Percentiles rank a stretch among this genome's conserved stretches.
Conservation (phyloP, 257 asterid species). For the Leptodermis oblonga region DNA sequence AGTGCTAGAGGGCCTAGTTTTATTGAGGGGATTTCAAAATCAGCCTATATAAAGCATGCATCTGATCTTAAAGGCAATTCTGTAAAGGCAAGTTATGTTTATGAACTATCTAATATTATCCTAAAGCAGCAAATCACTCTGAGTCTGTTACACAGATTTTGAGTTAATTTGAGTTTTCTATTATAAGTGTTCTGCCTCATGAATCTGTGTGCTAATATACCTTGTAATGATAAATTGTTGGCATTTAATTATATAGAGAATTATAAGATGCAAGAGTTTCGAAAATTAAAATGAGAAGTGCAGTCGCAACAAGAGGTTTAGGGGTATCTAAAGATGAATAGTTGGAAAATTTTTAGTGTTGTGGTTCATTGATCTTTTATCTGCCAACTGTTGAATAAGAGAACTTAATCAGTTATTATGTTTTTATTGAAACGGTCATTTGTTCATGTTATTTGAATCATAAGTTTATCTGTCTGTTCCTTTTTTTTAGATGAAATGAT, state of each 20-base stretch:
- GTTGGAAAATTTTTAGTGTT: background rate
- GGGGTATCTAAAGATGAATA: background rate
- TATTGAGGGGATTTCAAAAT: conserved; percentile 90
- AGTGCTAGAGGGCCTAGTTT: conserved; percentile 73
- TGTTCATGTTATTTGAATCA: background rate
- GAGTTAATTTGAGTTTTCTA: background rate
- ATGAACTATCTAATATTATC: background rate
- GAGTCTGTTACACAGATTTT: background rate
- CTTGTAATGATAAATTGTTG: background rate
- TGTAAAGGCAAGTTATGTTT: conserved; percentile 51
- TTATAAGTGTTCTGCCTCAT: background rate
- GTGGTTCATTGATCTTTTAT: background rate
- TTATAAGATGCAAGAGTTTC: background rate
- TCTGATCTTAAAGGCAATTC: conserved; percentile 85
- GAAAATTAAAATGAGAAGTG: background rate
- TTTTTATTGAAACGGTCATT: background rate
- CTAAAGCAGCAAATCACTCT: background rate
- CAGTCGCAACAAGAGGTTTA: background rate
- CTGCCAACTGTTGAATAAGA: background rate
- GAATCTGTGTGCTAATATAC: background rate
- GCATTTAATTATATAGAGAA: background rate
- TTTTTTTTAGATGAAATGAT: background rate
- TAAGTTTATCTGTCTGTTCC: background rate
- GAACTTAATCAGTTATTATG: background rate
- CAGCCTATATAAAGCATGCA: conserved; percentile 82